Base-by-base conservation (phyloP, 1,284 basidiomycete genomes). In the Rhodotorula glutinis region DNA sequence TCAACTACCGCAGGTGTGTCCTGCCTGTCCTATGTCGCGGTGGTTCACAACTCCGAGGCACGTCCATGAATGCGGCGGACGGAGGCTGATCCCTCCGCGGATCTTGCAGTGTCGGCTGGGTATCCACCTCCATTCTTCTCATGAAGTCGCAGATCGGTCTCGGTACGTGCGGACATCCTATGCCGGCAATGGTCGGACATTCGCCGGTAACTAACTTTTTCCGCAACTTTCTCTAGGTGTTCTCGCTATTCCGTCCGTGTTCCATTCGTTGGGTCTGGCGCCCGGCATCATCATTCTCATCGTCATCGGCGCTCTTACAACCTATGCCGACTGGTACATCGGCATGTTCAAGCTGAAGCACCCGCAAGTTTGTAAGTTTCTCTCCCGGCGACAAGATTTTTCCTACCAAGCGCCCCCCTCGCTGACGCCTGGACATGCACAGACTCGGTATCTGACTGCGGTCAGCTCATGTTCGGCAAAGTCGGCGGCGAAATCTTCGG, bases 381-480 rank as follows among this genome's bases (percentile, higher is more conserved):
- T 11, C 33, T 5, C 5, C 11, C 23, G 23, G n/a, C 2, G 23
- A 1, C 4, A 9, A 19, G 23, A 13, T 14, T 43, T 25, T 19
- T 13, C 21, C 8, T 4, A 19, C 17, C 4, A n/a, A 43, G 17
- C 17, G 19, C 8, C 16, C 19, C 33, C 4, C 17, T 30, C 16
- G 11, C 29, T n/a, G n/a, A n/a, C 11, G 21, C 44, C 49, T 30
- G 40, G 25, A 5, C 4, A 23, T 16, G 8, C 5, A 3, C 53
- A 61, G 62, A 69, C 57, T 64, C 62, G n/a, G 60, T 68, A 13
- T 55, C 62, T 11, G 66, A 68, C 53, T 63, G 62, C 43, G 68
- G 68, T 19, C 10, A 41, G n/a, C 25, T 65, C 43, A 57, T 66
- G 54, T 62, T 56, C 19, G 68, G 68, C 1, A 61, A 46, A 2